Base-by-base conservation (phyloP, 1,284 basidiomycete species). In the Porogramme epimiltina region DNA sequence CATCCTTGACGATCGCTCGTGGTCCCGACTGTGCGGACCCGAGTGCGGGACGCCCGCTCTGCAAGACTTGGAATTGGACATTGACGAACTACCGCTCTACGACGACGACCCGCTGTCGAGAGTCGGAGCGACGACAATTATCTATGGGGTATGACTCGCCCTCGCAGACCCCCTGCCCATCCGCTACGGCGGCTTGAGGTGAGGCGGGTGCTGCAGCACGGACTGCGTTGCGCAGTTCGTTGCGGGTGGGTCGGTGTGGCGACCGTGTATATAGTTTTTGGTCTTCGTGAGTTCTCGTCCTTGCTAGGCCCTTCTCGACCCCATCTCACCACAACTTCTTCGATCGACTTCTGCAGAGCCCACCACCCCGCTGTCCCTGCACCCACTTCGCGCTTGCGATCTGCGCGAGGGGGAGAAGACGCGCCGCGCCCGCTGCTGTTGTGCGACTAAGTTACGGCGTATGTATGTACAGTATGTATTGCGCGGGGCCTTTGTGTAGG, bases 401-500 rank as follows among this genome's bases (percentile, higher is more conserved):
- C 33, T 39, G 16, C 18, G 28, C 33, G 19, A 28, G 42, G 24
- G 42, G 33, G 37, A 24, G 22, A 31, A n/a, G n/a, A 31, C 28
- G 28, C 28, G 9, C 9, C 28, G 42, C 45, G 44, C 33, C 45
- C 25, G 13, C 28, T 39, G 39, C 44, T 59, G 57, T 56, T 59
- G 57, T 59, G 57, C 54, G 49, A 59, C 41, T 56, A 59, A 55
- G 45, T 59, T 59, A 59, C 57, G 49, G 44, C 36, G 31, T 55
- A 55, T 59, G 57, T 59, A 59, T 59, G 54, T 54, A 49, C 51
- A 45, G 22, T 48, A 45, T 48, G 22, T 37, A 26, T 49, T 42
- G 41, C 22, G n/a, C 24, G n/a, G 19, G 15, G 8, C 19, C 31
- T 20, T 3, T 19, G 28, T 15, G 28, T 31, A 15, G 28, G 11